Percentiles rank a stretch among this genome's conserved stretches.
phyloP scores from a whole-genome alignment of 306 rosid genomes.

The Sesbania bispinosa region DNA sequence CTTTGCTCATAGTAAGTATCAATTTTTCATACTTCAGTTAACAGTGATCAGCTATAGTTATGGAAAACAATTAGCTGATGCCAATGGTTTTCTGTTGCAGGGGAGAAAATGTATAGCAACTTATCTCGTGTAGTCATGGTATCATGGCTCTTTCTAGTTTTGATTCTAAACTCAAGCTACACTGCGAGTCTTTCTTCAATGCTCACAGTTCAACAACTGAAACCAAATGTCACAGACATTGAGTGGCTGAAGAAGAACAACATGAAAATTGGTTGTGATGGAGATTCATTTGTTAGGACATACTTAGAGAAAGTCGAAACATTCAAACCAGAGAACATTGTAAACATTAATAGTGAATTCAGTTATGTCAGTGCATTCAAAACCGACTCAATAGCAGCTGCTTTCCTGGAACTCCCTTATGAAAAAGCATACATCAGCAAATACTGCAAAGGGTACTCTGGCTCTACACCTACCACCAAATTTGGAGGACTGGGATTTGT shows the following conservation, averaged over 20 bases:
- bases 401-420: conserved; percentile 72
- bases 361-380: conserved; percentile 20
- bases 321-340: conserved; percentile 33
- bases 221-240: conserved; percentile 35
- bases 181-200: conserved; percentile 72
- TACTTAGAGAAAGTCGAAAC: conserved; percentile 37
- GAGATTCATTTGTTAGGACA: conserved; percentile 45
- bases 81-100: conserved; percentile 29
- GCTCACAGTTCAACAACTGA: conserved; percentile 50
- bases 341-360: conserved; percentile 16
- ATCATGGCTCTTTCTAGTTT: conserved; percentile 60
- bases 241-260: conserved; percentile 34
- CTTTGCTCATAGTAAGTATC: conserved; percentile 71
- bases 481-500: conserved; percentile 83
- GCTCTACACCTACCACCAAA: conserved; percentile 35
- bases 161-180: conserved; percentile 59
- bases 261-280: conserved; percentile 55
- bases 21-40: conserved; percentile 4
- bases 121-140: conserved; percentile 47
- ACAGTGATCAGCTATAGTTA: background rate
- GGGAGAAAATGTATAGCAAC: conserved; percentile 44
- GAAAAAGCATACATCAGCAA: conserved; percentile 43
- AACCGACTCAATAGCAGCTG: conserved; percentile 42
- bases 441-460: conserved; percentile 44
- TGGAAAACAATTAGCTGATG: background rate